phyloP scores from a whole-genome alignment of 2,329 filamentous ascomycete genomes.

The Fusarium scirpi region DNA sequence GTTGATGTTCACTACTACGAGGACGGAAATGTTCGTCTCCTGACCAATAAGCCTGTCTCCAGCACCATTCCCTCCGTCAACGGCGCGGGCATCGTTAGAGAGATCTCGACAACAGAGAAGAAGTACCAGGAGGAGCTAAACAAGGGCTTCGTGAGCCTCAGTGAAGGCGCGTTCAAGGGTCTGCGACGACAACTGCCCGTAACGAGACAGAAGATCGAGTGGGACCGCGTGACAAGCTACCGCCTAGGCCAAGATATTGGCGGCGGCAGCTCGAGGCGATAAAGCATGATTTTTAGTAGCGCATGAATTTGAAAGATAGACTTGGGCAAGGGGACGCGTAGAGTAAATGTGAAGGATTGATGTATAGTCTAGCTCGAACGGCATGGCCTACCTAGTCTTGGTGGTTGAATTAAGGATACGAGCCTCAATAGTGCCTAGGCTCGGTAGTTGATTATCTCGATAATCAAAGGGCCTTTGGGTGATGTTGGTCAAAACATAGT shows the following conservation, averaged over 20 bases:
- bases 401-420: neutral
- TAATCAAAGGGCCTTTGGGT: slow-evolving; percentile 5
- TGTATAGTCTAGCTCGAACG: neutral
- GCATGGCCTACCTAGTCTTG: neutral
- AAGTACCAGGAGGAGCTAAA: slow-evolving; percentile 98
- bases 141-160: slow-evolving; percentile 85
- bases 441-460: slow-evolving; percentile 22
- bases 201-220: slow-evolving; percentile 98
- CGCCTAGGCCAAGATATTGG: slow-evolving; percentile 84
- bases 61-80: slow-evolving; percentile 71
- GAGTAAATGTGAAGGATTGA: slow-evolving; percentile 19
- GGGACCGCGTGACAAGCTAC: slow-evolving; percentile 98
- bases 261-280: slow-evolving; percentile 67
- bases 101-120: slow-evolving; percentile 84
- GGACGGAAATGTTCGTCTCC: slow-evolving; percentile 94
- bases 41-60: slow-evolving; percentile 84
- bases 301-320: slow-evolving; percentile 35
- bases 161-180: slow-evolving; percentile 95
- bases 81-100: slow-evolving; percentile 77
- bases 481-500: neutral
- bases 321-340: slow-evolving; percentile 7
- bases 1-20: slow-evolving; percentile 99
- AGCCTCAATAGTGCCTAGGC: neutral
- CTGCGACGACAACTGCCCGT: slow-evolving; percentile 93
- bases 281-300: slow-evolving; percentile 30